phyloP scores from a whole-genome alignment of 441 rosid species.

The Lepidium campestre region DNA sequence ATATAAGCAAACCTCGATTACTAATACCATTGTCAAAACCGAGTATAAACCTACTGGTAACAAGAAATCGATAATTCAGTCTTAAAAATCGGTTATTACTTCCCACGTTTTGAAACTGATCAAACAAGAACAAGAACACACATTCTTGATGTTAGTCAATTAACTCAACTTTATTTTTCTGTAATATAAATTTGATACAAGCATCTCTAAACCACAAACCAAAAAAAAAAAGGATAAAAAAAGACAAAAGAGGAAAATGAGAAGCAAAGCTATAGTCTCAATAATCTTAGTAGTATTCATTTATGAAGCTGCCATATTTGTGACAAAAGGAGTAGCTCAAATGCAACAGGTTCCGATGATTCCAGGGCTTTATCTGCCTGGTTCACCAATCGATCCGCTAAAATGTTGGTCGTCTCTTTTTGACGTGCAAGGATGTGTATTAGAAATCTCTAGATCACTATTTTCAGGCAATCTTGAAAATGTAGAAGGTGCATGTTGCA shows the following conservation, averaged over 20 bases:
- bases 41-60: no score
- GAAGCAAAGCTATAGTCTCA: not conserved
- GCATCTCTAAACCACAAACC: not conserved
- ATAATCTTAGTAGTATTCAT: not conserved
- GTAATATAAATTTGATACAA: not conserved
- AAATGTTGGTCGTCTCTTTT: conserved; percentile 8
- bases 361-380: not conserved
- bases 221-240: not conserved
- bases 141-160: not conserved
- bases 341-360: not conserved
- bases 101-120: not conserved
- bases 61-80: no score
- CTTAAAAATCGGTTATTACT: not conserved
- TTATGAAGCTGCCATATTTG: not conserved
- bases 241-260: not conserved
- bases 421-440: not conserved
- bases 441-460: not conserved
- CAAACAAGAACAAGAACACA: not conserved
- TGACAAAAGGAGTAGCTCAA: not conserved
- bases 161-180: no score
- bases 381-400: not conserved
- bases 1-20: no score
- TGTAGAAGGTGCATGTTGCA: not conserved
- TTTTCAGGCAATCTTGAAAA: conserved; percentile 2
- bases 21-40: no score